Evolutionary conservation across 139 green algal species (phyloP), one percentile per base, ranked within the genome.

Genomic region (Helicosporidium sp.): DNA sequence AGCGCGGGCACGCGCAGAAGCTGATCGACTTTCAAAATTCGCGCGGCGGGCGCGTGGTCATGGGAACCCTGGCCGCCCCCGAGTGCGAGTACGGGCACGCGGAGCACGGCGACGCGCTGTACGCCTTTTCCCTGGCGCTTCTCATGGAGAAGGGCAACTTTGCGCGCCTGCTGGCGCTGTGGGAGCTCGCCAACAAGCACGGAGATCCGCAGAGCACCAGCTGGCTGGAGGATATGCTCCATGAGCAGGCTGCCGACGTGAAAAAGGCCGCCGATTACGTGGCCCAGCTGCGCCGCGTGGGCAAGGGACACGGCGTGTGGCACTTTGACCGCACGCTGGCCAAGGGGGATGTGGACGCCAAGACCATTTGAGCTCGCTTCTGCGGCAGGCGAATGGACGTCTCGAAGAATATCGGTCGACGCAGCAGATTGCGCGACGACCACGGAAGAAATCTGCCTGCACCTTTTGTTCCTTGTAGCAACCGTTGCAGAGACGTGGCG

Each of bases 81-180:
- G 66, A 85, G 46, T 65, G 66, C 26, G 85, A 96, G 62, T 89
- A 66, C 37, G 57, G 55, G 20, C 39, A 61, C 13, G 13, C 31
- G 5, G 53, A 60, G n/a, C 52, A 60, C 44, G 53, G 52, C 4
- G 53, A 60, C 23, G 53, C 53, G 5, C 53, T 94, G 34, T 93
- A 93, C 46, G 80, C 75, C 20, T 87, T 95, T 78, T 84, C 95
- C 72, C 68, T 96, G 45, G 63, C 79, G 2, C 71, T 96, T 29
- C 72, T 60, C 2, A 62, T 96, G 46, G 86, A 96, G 70, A 93
- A 94, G 76, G 69, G 95, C 25, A 94, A 91, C 69, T 92, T 88
- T 55, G 65, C 84, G 31, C 84, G 83, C 54, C 66, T 85, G 48
- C 42, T 59, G 43, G 15, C 36, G 6, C 43, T 65, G 26, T 59